phyloP scores from a whole-genome alignment of 345 rosid species.

The Nephelium lappaceum region DNA sequence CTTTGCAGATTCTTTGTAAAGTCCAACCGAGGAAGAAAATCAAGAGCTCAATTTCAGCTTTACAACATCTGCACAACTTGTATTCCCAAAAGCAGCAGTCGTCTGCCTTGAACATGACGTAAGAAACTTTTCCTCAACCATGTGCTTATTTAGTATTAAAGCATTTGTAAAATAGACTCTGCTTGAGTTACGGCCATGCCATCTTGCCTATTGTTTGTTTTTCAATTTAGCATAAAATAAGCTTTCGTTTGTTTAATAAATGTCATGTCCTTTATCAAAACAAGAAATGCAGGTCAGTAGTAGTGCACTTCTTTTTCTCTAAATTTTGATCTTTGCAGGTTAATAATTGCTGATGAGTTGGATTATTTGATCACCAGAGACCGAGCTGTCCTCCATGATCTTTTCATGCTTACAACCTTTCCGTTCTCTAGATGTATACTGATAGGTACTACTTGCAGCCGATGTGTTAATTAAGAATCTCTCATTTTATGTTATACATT shows the following conservation, averaged over 20 bases:
- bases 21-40: conserved; percentile 39
- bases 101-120: conserved; percentile 67
- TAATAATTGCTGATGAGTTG: conserved; percentile 84
- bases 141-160: no score
- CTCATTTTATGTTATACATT: background rate
- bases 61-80: conserved; percentile 63
- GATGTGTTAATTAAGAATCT: background rate
- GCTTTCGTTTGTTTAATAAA: background rate
- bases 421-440: conserved; percentile 77
- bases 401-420: conserved; percentile 88
- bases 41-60: conserved; percentile 46
- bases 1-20: conserved; percentile 55
- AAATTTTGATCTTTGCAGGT: conserved; percentile 40
- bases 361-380: conserved; percentile 88
- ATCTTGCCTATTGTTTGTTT: background rate
- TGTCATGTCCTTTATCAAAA: background rate
- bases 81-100: conserved; percentile 60
- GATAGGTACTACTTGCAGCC: conserved; percentile 55
- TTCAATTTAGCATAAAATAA: background rate
- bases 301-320: no score
- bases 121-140: no score
- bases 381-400: conserved; percentile 84
- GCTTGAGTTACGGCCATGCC: background rate
- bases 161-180: background rate
- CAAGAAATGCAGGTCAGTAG: no score